Evolutionary conservation across 2,329 filamentous ascomycete genomes (phyloP).

Genomic region (Penicillium sp.): DNA sequence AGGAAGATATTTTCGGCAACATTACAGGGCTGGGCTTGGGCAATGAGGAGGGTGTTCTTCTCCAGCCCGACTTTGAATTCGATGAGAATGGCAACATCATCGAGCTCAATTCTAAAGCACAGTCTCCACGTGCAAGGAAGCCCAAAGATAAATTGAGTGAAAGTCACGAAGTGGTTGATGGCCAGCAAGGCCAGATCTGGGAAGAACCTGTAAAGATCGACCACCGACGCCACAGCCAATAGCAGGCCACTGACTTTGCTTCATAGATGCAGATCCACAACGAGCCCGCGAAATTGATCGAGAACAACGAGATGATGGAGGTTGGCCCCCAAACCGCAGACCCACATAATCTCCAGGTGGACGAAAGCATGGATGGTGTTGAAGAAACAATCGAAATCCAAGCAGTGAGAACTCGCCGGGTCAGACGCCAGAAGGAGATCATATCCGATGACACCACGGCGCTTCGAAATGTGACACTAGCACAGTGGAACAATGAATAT

Average conservation of each 20-base stretch:
- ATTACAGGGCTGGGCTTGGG: conserved; percentile 15
- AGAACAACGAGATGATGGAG: not conserved
- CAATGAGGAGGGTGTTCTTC: conserved; percentile 48
- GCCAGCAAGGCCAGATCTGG: not conserved
- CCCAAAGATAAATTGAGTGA: not conserved
- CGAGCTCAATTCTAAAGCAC: conserved; percentile 38
- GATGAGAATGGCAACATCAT: conserved; percentile 61
- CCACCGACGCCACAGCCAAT: not conserved
- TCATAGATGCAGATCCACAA: conserved; percentile 4
- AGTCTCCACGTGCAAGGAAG: conserved; percentile 13
- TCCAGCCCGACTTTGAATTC: conserved; percentile 60
- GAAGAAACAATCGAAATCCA: not conserved
- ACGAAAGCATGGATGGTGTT: not conserved
- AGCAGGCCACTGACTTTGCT: not conserved
- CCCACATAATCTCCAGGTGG: not conserved
- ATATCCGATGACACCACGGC: conserved; percentile 51
- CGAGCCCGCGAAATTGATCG: not conserved
- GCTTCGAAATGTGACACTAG: conserved; percentile 57
- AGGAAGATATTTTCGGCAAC: conserved; percentile 27
- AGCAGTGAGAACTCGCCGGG: conserved; percentile 1
- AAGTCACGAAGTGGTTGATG: not conserved
- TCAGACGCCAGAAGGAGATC: conserved; percentile 38
- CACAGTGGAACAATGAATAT: conserved; percentile 60
- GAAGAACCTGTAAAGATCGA: conserved; percentile 7
- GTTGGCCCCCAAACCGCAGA: not conserved